Base-by-base conservation (phyloP, 2,329 filamentous ascomycete species). In the Diplocarpon rosae region DNA sequence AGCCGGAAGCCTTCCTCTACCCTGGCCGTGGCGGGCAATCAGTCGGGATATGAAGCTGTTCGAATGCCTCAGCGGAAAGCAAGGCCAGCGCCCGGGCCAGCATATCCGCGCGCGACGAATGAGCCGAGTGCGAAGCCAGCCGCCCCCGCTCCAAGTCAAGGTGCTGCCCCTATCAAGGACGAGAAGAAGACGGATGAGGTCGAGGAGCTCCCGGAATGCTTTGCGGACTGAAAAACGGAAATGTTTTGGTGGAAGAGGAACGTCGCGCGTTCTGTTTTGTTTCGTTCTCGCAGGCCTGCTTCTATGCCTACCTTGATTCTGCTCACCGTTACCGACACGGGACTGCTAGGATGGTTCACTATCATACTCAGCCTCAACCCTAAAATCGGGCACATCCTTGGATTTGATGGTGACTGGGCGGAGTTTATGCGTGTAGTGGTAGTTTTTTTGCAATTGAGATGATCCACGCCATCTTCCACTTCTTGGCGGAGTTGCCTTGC, bases 1-100 rank as follows among this genome's bases (percentile, higher is more conserved):
- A 41, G 28, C 16, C 39, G 44, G n/a, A 49, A 40, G 37, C 35
- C 44, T 14, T 48, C 49, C 5, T 52, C 52, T 15, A 30, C 49
- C 5, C 28, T 52, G 16, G 46, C 50, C 13, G 24, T 52, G 13
- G 40, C 46, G n/a, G 45, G 44, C n/a, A 30, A 43, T 14, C 35
- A 43, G 30, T 49, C 48, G 3, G 48, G 37, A 38, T 39, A 37
- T 10, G 38, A 41, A 27, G 35, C 37, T 9, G 16, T 40, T 15
- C 7, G 33, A 32, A 27, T n/a, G 8, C 33, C 37, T 8, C 30
- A 27, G 15, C 38, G 27, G 4, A 33, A 15, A 17, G 30, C 43
- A 36, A 6, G 24, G 35, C 29, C n/a, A 14, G 30, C 27, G 12
- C 15, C 43, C 6, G 20, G 12, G 4, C 14, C 30, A 39, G 12